Conservation (phyloP, 306 rosid genomes). For the Cucurbita argyrosperma region DNA sequence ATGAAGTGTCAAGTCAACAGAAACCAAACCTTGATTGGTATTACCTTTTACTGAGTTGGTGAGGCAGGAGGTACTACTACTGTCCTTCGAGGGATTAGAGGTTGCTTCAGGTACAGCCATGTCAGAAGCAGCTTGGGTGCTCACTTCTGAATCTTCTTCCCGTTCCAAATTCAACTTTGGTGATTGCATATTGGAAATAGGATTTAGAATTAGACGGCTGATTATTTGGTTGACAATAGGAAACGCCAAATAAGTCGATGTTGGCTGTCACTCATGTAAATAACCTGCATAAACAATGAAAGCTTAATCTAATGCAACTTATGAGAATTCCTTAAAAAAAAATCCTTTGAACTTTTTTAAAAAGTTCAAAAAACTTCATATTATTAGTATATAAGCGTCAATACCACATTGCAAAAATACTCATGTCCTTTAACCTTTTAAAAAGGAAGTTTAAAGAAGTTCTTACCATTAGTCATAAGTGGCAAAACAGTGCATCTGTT, state of each 20-base stretch:
- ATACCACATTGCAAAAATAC: too few relatives aligned
- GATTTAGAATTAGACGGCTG: not conserved
- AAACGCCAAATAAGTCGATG: not conserved
- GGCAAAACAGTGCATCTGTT: not conserved
- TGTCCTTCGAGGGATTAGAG: conserved; percentile 36
- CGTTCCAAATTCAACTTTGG: conserved; percentile 48
- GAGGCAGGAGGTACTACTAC: conserved; percentile 34
- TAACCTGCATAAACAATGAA: too few relatives aligned
- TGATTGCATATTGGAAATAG: conserved; percentile 30
- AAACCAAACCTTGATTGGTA: conserved; percentile 24
- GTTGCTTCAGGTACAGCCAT: conserved; percentile 25
- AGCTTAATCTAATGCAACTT: too few relatives aligned
- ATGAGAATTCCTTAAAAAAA: too few relatives aligned
- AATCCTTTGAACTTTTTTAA: too few relatives aligned
- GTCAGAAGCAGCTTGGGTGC: conserved; percentile 31
- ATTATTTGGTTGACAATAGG: not conserved
- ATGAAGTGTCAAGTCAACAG: conserved; percentile 54
- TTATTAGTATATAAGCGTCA: too few relatives aligned
- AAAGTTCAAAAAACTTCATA: too few relatives aligned
- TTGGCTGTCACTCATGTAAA: not conserved
- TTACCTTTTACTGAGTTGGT: conserved; percentile 18
- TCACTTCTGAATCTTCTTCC: conserved; percentile 27
- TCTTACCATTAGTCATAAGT: too few relatives aligned
- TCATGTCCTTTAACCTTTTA: too few relatives aligned
- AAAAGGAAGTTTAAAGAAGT: too few relatives aligned